phyloP scores from a whole-genome alignment of 139 green algal species.

The Pleodorina starrii region DNA sequence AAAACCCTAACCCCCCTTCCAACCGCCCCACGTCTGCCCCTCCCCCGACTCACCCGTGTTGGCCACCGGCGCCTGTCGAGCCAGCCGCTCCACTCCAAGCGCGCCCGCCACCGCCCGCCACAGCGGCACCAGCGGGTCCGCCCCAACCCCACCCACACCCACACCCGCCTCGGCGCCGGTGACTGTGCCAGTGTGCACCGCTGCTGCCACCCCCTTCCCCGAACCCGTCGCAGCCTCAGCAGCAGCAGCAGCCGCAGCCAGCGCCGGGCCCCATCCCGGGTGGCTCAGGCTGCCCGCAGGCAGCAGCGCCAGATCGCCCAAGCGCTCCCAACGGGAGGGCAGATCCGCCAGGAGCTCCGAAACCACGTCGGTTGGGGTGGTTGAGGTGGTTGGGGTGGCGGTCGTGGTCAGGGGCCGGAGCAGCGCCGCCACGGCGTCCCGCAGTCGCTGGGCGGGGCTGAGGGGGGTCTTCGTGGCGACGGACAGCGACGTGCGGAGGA shows the following conservation, averaged over 20 bases:
- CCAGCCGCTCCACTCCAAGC: conserved; percentile 61
- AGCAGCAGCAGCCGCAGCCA: not conserved
- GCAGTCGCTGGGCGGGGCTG: conserved; percentile 35
- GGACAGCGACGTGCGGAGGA: not conserved
- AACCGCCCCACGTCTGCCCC: not conserved
- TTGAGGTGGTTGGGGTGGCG: not conserved
- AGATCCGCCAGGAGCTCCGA: conserved; percentile 57
- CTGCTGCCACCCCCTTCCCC: conserved; percentile 17
- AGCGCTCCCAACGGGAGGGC: conserved; percentile 73
- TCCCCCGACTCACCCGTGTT: conserved; percentile 57
- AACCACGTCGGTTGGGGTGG: conserved; percentile 24
- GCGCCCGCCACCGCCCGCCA: conserved; percentile 57
- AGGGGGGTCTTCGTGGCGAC: not conserved
- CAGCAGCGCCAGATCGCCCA: conserved; percentile 78
- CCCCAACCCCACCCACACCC: not conserved
- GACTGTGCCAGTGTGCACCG: too few relatives aligned
- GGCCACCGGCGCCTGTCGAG: conserved; percentile 66
- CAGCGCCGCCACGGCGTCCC: not conserved
- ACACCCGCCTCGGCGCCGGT: too few relatives aligned
- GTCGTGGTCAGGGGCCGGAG: not conserved
- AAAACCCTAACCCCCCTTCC: too few relatives aligned
- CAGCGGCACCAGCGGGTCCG: conserved; percentile 20
- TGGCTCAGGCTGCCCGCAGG: conserved; percentile 51
- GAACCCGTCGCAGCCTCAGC: not conserved
- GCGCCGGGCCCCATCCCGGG: conserved; percentile 22